phyloP scores from a whole-genome alignment of 2,329 filamentous ascomycete genomes.

The Cryoendolithus antarcticus region DNA sequence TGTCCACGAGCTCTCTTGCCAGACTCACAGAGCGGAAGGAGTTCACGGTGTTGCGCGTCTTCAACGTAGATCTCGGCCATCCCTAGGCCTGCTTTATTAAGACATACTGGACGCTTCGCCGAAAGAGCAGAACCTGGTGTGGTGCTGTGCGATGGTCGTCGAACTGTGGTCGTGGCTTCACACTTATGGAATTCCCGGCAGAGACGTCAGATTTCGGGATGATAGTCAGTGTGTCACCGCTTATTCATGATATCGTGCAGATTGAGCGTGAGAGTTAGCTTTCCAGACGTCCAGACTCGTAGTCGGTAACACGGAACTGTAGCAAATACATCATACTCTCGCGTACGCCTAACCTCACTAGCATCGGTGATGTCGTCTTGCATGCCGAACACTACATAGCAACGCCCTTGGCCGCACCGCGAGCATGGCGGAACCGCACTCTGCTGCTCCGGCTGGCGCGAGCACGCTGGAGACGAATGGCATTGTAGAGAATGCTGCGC shows the following conservation, averaged over 20 bases:
- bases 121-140: conserved; percentile 58
- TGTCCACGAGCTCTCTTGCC: conserved; percentile 10
- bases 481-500: no score
- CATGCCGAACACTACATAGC: no score
- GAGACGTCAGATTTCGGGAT: background rate
- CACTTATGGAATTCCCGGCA: conserved; percentile 24
- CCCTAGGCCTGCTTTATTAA: conserved; percentile 4
- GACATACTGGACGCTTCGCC: conserved; percentile 31
- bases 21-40: conserved; percentile 12
- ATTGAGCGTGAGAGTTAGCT: background rate
- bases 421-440: no score
- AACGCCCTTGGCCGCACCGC: no score
- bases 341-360: no score
- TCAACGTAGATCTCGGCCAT: conserved; percentile 10
- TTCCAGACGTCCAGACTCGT: no score
- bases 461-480: no score
- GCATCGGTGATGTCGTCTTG: no score
- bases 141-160: conserved; percentile 76
- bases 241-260: conserved; percentile 16
- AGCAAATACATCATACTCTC: no score
- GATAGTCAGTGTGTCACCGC: background rate
- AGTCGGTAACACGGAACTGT: no score
- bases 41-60: conserved; percentile 10
- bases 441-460: no score
- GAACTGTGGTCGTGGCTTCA: conserved; percentile 53